These are phyloP conservation scores for Piromyces finnis DNA, from an alignment of 192 early-diverging fungal genomes.

Conservation along the genomic window DNA sequence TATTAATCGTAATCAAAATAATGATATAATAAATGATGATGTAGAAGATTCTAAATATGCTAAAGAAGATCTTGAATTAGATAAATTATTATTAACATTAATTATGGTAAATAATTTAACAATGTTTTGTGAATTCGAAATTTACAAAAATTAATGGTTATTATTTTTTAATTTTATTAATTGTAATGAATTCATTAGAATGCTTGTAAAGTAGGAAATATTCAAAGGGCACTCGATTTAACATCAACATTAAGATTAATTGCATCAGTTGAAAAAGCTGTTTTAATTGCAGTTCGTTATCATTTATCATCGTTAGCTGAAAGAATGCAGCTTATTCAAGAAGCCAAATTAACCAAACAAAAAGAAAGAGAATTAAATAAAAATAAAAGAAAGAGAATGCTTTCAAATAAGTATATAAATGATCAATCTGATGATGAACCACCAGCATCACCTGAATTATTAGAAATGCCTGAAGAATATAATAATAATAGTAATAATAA, in stretches of 20 bases:
- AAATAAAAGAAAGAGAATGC: neutral
- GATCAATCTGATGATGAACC: neutral
- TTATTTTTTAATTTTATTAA: too few species aligned
- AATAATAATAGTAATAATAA: neutral
- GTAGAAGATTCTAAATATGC: neutral
- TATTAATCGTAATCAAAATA: neutral
- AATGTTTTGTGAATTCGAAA: too few species aligned
- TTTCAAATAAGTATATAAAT: neutral
- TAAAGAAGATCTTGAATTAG: conserved; percentile 49
- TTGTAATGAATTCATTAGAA: conserved; percentile 7
- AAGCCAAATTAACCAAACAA: conserved; percentile 8
- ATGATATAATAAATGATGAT: neutral
- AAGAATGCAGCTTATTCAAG: conserved; percentile 42
- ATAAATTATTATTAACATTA: conserved; percentile 56
- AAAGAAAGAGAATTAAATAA: neutral
- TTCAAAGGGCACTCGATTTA: conserved; percentile 66
- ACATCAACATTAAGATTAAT: conserved; percentile 33
- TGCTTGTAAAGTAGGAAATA: conserved; percentile 61
- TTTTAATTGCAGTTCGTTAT: conserved; percentile 61
- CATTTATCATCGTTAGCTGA: conserved; percentile 54
- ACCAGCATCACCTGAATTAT: neutral
- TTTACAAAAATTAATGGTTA: too few species aligned
- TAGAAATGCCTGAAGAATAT: neutral
- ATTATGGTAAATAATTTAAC: conserved; percentile 31
- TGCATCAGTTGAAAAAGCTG: conserved; percentile 59